Evolutionary conservation across 345 rosid genomes (phyloP).

Genomic region (Eucalyptus coolabah): DNA sequence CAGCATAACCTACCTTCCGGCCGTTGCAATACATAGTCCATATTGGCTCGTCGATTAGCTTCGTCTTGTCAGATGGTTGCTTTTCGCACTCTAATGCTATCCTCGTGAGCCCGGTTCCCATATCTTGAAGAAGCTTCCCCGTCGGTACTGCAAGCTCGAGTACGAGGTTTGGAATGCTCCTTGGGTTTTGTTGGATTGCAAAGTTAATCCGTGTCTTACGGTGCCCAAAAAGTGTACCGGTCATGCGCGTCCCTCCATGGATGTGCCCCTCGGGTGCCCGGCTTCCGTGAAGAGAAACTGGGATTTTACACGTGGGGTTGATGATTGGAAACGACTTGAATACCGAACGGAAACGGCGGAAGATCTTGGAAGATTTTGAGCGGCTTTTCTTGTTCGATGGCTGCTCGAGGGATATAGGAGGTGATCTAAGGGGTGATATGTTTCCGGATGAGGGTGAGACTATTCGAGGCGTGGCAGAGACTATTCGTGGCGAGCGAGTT

Average conservation of each 20-base stretch:
- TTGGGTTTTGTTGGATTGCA: slow-evolving; percentile 66
- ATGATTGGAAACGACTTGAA: slow-evolving; percentile 73
- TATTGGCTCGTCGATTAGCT: slow-evolving; percentile 53
- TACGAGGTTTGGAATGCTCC: slow-evolving; percentile 43
- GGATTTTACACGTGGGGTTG: slow-evolving; percentile 42
- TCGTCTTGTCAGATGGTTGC: slow-evolving; percentile 40
- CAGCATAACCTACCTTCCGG: slow-evolving; percentile 62
- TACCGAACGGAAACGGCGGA: slow-evolving; percentile 41
- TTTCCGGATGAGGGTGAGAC: neutral
- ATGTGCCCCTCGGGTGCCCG: slow-evolving; percentile 41
- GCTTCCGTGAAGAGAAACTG: slow-evolving; percentile 23
- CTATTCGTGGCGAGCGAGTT: neutral
- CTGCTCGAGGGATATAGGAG: slow-evolving; percentile 25
- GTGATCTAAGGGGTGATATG: neutral
- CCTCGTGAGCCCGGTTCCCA: slow-evolving; percentile 59
- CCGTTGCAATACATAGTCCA: slow-evolving; percentile 81
- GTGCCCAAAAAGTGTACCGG: slow-evolving; percentile 70
- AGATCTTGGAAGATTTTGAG: slow-evolving; percentile 23
- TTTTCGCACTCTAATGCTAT: slow-evolving; percentile 82
- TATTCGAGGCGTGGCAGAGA: neutral
- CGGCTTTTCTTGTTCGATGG: slow-evolving; percentile 25
- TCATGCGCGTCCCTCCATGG: slow-evolving; percentile 71
- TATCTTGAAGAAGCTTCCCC: slow-evolving; percentile 64
- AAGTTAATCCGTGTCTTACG: slow-evolving; percentile 54
- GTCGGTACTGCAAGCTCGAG: slow-evolving; percentile 68